Base-by-base conservation (phyloP, 208 protist genomes). In the Trypanosoma lewisi region DNA sequence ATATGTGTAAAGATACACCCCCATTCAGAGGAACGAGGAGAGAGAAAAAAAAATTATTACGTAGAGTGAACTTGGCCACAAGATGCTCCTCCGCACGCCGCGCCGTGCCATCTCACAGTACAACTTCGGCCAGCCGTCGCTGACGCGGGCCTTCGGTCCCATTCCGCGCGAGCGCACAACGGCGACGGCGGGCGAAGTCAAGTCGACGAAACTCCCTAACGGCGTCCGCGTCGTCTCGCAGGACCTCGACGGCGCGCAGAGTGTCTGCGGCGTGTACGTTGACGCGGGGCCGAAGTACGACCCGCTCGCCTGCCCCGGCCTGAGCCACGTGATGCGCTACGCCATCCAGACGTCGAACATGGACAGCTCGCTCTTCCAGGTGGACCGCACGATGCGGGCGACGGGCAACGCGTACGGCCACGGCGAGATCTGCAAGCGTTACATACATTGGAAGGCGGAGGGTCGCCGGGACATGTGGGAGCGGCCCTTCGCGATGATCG, bases 241-340 rank as follows among this genome's bases (percentile, higher is more conserved):
- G 61, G 83, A 91, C 36, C 53, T 86, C 6, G 82, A 89, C 42
- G 85, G 83, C 9, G 67, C 85, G 11, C 78, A 85, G 21, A 79
- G 73, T 55, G 73, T 76, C 30, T 58, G 92, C 31, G 88, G 83
- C 44, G 66, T 94, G 17, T 94, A 89, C 70, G 82, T 81, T 48
- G 77, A 91, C 58, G 83, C 85, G 6, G 87, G 87, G 6, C 77
- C 84, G 12, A 94, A 94, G 74, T 91, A 83, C 68, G 87, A 94
- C 71, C 84, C 87, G 27, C 60, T 82, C 25, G 62, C 76, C 49
- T 82, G 70, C 23, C 88, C 88, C 1, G 88, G 85, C 21, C 73
- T 94, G 17, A 92, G 83, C 74, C 84, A 91, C 68, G 88, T 91
- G 48, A 87, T 94, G 85, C 88, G 88, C 55, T 91, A 81, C 62